Evolutionary conservation across 2,329 filamentous ascomycete genomes (phyloP).

Genomic region (Exophiala alcalophila): DNA sequence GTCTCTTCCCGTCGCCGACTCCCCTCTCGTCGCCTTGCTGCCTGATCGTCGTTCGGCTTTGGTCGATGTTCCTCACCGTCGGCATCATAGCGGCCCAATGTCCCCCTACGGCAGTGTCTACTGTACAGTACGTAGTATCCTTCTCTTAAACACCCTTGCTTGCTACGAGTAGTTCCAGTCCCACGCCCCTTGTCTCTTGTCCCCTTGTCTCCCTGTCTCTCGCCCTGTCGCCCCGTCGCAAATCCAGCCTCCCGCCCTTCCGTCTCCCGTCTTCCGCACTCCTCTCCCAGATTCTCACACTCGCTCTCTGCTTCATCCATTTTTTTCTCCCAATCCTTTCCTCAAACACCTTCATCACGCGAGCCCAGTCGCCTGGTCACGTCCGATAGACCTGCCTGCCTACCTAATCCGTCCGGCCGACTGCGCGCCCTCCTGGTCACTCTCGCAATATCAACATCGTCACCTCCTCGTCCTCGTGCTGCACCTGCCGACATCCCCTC

Average conservation of each 20-base stretch:
- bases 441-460: slow-evolving; percentile 9
- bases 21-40: slow-evolving; percentile 1
- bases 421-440: background rate
- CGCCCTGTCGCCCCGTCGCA: slow-evolving; percentile 6
- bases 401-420: background rate
- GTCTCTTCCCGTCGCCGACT: background rate
- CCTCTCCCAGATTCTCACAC: slow-evolving; percentile 10
- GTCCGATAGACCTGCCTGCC: slow-evolving; percentile 6
- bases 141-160: too few species aligned
- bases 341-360: slow-evolving; percentile 10
- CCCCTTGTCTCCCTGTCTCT: background rate
- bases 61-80: too few species aligned
- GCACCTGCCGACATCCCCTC: background rate
- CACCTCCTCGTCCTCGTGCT: background rate
- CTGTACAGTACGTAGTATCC: too few species aligned
- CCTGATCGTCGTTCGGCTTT: slow-evolving; percentile 3
- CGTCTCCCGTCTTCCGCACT: slow-evolving; percentile 10
- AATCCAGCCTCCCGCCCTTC: slow-evolving; percentile 12
- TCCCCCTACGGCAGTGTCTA: too few species aligned
- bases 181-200: slow-evolving; percentile 1
- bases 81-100: too few species aligned
- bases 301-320: slow-evolving; percentile 15
- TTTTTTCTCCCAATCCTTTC: slow-evolving; percentile 10
- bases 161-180: too few species aligned
- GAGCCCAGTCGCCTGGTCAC: slow-evolving; percentile 6